Percentiles rank a stretch among this genome's conserved stretches.
phyloP scores from a whole-genome alignment of 1,139 yeast species.

The Sugiyamaella pinicola region DNA sequence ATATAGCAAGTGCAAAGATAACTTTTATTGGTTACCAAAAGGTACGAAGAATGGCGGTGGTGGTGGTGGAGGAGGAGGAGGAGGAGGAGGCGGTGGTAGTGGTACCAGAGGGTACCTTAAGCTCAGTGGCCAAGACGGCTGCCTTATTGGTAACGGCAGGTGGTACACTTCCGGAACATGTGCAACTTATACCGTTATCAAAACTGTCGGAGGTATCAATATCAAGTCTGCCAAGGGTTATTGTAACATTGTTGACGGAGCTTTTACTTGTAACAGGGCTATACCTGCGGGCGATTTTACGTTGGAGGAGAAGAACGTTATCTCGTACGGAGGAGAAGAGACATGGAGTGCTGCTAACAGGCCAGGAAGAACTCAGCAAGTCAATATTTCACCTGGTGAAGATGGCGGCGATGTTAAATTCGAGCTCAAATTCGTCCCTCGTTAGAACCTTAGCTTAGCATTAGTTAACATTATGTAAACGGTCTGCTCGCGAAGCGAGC shows the following conservation, averaged over 20 bases:
- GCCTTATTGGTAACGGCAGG: constrained; percentile 80
- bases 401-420: constrained; percentile 49
- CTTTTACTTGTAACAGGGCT: constrained; percentile 42
- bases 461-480: not conserved
- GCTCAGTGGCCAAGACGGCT: constrained; percentile 62
- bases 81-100: constrained; percentile 25
- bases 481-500: not conserved
- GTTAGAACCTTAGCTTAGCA: constrained; percentile 18
- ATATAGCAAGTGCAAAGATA: constrained; percentile 59
- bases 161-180: constrained; percentile 87
- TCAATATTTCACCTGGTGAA: constrained; percentile 54
- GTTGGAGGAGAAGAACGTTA: constrained; percentile 29
- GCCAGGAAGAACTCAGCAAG: constrained; percentile 57
- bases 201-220: constrained; percentile 72
- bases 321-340: constrained; percentile 62
- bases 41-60: constrained; percentile 60
- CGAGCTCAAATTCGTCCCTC: constrained; percentile 44
- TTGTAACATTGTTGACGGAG: constrained; percentile 57
- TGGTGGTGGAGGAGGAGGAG: constrained; percentile 29
- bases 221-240: constrained; percentile 69
- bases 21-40: constrained; percentile 79
- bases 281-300: constrained; percentile 41
- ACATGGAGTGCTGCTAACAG: constrained; percentile 63
- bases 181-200: constrained; percentile 64
- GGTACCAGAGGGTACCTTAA: constrained; percentile 51